These are phyloP conservation scores for Sphaerulina vaccinii DNA, from an alignment of 2,329 filamentous ascomycete species.

Conservation along the genomic window DNA sequence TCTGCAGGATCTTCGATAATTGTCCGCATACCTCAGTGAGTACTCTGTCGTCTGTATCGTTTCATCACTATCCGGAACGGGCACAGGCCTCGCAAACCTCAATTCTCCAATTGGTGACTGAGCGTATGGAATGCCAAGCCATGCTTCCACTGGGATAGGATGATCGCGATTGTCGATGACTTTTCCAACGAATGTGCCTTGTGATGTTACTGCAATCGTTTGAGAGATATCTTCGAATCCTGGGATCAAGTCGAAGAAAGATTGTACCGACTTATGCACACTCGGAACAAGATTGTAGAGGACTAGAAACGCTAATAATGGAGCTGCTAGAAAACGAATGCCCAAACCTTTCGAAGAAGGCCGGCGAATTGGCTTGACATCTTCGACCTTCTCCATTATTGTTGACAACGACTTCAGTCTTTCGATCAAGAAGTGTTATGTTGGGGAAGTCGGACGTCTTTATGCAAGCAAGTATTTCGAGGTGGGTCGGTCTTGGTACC, in stretches of 20 bases:
- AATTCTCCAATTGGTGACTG: conserved; percentile 50
- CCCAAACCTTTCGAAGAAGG: conserved; percentile 1
- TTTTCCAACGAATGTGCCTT: conserved; percentile 28
- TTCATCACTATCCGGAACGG: conserved; percentile 37
- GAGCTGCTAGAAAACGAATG: conserved; percentile 17
- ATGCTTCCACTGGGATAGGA: conserved; percentile 32
- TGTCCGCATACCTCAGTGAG: conserved; percentile 20
- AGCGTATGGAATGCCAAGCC: conserved; percentile 45
- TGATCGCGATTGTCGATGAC: conserved; percentile 23
- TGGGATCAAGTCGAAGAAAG: conserved; percentile 22
- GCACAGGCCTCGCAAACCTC: conserved; percentile 54
- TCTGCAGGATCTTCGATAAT: conserved; percentile 25
- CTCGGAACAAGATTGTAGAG: conserved; percentile 25
- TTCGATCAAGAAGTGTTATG: background rate
- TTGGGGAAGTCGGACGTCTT: background rate
- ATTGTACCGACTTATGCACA: conserved; percentile 22
- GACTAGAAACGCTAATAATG: conserved; percentile 23
- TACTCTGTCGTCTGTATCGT: conserved; percentile 37
- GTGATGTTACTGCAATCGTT: conserved; percentile 19
- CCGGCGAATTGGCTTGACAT: background rate
- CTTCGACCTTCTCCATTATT: conserved; percentile 12
- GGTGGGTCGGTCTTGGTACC: background rate
- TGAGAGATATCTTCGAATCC: conserved; percentile 19
- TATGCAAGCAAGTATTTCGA: background rate
- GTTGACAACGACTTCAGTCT: background rate